phyloP scores from a whole-genome alignment of 352 stramenopile genomes.

The Phytophthora agathidicida region DNA sequence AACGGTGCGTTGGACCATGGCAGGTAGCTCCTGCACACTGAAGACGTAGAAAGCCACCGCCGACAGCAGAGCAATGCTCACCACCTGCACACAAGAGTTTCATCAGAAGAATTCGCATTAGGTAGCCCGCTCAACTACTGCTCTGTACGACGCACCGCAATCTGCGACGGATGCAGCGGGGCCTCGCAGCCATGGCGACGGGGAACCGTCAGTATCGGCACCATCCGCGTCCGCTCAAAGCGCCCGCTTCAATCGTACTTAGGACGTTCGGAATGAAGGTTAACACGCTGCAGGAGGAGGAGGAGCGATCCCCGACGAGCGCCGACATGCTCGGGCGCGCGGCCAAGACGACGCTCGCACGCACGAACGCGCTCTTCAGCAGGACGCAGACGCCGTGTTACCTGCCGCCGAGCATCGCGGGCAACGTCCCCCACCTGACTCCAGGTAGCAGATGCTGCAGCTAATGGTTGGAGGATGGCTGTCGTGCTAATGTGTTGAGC shows the following conservation, averaged over 20 bases:
- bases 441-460: constrained; percentile 40
- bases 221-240: background rate
- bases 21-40: constrained; percentile 49
- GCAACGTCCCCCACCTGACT: constrained; percentile 76
- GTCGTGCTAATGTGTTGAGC: background rate
- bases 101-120: background rate
- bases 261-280: too few species aligned
- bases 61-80: constrained; percentile 41
- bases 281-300: background rate
- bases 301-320: constrained; percentile 24
- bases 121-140: background rate
- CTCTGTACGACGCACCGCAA: constrained; percentile 30
- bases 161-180: constrained; percentile 46
- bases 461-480: background rate
- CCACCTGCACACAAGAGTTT: constrained; percentile 34
- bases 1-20: constrained; percentile 38
- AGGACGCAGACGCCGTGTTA: constrained; percentile 70
- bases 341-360: constrained; percentile 17
- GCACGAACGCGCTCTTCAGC: constrained; percentile 36
- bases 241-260: constrained; percentile 27
- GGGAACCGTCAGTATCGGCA: constrained; percentile 3
- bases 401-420: constrained; percentile 65
- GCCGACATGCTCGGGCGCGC: constrained; percentile 36
- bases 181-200: constrained; percentile 57
- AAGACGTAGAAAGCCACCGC: constrained; percentile 52